These are phyloP conservation scores for Xylaria scruposa DNA, from an alignment of 495 filamentous ascomycete genomes.

Conservation along the genomic window DNA sequence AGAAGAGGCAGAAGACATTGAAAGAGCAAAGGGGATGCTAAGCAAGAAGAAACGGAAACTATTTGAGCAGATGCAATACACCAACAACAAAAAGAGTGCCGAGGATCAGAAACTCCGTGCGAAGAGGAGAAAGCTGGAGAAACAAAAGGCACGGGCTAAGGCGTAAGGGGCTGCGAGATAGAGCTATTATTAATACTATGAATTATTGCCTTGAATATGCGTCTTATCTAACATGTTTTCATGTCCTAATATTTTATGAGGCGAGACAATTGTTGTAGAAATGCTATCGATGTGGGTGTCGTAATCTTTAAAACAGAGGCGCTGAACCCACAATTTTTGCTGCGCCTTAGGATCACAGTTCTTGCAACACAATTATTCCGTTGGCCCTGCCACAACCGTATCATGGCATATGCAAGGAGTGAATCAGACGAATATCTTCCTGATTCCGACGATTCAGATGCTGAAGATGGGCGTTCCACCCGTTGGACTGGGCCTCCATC, in stretches of 20 bases:
- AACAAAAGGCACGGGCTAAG: slow-evolving; percentile 52
- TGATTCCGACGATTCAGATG: slow-evolving; percentile 36
- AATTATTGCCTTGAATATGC: slow-evolving; percentile 9
- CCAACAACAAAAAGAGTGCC: slow-evolving; percentile 81
- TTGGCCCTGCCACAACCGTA: background rate
- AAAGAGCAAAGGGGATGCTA: slow-evolving; percentile 92
- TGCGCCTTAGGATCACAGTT: background rate
- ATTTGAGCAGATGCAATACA: slow-evolving; percentile 90
- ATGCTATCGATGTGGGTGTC: background rate
- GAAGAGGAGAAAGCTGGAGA: slow-evolving; percentile 91
- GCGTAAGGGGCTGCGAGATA: slow-evolving; percentile 40
- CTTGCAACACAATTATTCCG: background rate
- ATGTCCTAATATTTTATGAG: background rate
- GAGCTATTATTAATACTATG: slow-evolving; percentile 38
- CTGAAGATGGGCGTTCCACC: slow-evolving; percentile 53
- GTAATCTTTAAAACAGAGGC: background rate
- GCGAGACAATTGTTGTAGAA: background rate
- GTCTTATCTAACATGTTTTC: background rate
- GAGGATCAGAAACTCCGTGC: slow-evolving; percentile 74
- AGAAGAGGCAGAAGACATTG: slow-evolving; percentile 81
- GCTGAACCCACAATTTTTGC: slow-evolving; percentile 20
- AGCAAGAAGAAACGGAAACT: slow-evolving; percentile 89
- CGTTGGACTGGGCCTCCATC: slow-evolving; percentile 60
- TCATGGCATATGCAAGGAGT: slow-evolving; percentile 32
- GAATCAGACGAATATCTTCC: slow-evolving; percentile 33